These are phyloP conservation scores for Wickerhamomyces hampshirensis DNA, from an alignment of 805 yeast species.

Conservation along the genomic window DNA sequence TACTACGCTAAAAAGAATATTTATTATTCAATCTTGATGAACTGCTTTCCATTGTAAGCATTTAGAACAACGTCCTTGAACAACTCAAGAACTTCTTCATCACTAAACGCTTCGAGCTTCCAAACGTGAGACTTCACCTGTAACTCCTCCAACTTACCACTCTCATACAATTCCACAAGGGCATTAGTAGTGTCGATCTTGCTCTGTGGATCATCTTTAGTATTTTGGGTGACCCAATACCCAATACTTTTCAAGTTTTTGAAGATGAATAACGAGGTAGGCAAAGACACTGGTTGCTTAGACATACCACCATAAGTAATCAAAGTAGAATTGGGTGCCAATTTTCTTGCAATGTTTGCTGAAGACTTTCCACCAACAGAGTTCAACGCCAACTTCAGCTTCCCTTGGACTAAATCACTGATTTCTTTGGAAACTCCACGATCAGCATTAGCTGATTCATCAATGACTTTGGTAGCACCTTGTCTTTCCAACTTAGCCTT, in stretches of 20 bases:
- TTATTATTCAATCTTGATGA: conserved; percentile 28
- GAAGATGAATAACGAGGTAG: conserved; percentile 85
- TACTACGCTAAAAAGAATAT: neutral
- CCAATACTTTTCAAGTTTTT: conserved; percentile 84
- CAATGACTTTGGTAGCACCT: conserved; percentile 85
- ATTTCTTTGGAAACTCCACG: conserved; percentile 60
- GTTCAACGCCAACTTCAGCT: conserved; percentile 76
- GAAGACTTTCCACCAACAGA: conserved; percentile 91
- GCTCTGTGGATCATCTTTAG: conserved; percentile 51
- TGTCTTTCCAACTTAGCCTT: conserved; percentile 47
- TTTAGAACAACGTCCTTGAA: conserved; percentile 32
- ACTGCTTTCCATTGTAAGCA: conserved; percentile 42
- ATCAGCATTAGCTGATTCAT: conserved; percentile 78
- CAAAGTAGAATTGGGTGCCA: conserved; percentile 68
- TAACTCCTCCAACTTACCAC: conserved; percentile 47
- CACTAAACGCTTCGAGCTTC: conserved; percentile 26
- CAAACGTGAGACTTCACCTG: conserved; percentile 29
- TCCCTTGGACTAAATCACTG: conserved; percentile 45
- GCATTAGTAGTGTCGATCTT: conserved; percentile 52
- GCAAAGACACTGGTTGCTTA: conserved; percentile 86
- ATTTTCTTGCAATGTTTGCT: conserved; percentile 77
- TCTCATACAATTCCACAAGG: conserved; percentile 52
- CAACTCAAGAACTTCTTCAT: conserved; percentile 32
- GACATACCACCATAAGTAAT: conserved; percentile 98
- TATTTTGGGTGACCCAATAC: conserved; percentile 83